Evolutionary conservation across 1,139 yeast genomes (phyloP).

Genomic region (Saccharomyces hybrid): DNA sequence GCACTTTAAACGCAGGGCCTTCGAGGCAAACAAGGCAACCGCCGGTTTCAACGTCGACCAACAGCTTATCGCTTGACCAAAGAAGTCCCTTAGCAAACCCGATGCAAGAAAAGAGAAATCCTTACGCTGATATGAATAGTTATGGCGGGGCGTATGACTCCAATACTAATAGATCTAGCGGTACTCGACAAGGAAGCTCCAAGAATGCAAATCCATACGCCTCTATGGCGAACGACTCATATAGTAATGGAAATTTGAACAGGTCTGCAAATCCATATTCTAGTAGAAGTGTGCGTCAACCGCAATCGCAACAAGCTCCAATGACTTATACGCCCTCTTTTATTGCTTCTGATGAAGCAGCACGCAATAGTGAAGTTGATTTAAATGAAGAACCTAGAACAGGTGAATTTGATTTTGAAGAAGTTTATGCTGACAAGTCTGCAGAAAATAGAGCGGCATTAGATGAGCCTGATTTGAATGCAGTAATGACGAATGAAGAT

Average conservation of each 20-base stretch:
- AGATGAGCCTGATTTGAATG: constrained; percentile 25
- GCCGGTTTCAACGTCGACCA: background rate
- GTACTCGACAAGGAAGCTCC: background rate
- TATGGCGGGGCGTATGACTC: constrained; percentile 6
- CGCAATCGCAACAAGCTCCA: background rate
- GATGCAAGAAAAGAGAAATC: background rate
- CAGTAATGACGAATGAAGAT: constrained; percentile 14
- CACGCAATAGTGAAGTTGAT: constrained; percentile 11
- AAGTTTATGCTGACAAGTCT: constrained; percentile 4
- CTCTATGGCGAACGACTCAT: constrained; percentile 8
- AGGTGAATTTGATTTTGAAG: constrained; percentile 14
- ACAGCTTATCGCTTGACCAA: background rate
- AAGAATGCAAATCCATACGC: constrained; percentile 13
- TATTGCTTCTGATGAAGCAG: constrained; percentile 6
- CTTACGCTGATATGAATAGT: constrained; percentile 1
- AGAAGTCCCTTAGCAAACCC: background rate
- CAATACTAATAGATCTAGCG: background rate
- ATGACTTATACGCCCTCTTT: constrained; percentile 2
- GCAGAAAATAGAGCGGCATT: constrained; percentile 8
- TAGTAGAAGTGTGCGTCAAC: constrained; percentile 4
- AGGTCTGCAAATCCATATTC: constrained; percentile 14
- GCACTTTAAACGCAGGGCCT: background rate
- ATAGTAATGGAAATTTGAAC: constrained; percentile 2
- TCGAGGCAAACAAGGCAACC: background rate
- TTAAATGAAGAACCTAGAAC: constrained; percentile 13